Percentiles rank a stretch among this genome's conserved stretches.
Evolutionary conservation across 1,139 yeast genomes (phyloP).

Genomic region (Blastobotrys malaysiensis): DNA sequence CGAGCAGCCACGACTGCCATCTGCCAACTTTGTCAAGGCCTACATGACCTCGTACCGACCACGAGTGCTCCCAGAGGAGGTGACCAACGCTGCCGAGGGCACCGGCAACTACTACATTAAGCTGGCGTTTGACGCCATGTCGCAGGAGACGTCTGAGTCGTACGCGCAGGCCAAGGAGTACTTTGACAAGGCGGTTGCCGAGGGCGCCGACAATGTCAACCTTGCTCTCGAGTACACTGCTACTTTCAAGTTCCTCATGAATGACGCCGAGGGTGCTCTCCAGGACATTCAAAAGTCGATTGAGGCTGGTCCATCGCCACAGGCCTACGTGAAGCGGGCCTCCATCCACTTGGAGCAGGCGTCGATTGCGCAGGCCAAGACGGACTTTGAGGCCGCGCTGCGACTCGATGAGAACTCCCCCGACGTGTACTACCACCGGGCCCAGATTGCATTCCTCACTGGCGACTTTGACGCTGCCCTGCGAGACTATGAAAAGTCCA

Average conservation of each 20-base stretch:
- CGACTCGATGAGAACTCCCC: conserved; percentile 64
- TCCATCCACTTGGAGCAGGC: conserved; percentile 74
- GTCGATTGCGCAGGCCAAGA: conserved; percentile 53
- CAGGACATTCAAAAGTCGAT: conserved; percentile 60
- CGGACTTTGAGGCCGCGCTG: conserved; percentile 70
- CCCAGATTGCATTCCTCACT: conserved; percentile 82
- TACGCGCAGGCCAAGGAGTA: conserved; percentile 69
- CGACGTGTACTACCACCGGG: conserved; percentile 89
- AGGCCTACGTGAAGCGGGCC: conserved; percentile 80
- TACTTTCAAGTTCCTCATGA: conserved; percentile 76
- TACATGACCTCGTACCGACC: conserved; percentile 71
- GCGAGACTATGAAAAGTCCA: conserved; percentile 69
- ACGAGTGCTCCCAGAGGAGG: conserved; percentile 33
- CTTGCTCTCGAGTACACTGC: conserved; percentile 81
- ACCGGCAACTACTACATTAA: conserved; percentile 60
- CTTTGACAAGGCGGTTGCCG: conserved; percentile 60
- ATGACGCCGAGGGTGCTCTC: conserved; percentile 59
- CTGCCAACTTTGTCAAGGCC: conserved; percentile 78
- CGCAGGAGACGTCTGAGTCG: conserved; percentile 60
- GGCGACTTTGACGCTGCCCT: conserved; percentile 72
- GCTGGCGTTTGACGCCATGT: conserved; percentile 62
- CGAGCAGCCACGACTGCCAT: conserved; percentile 61
- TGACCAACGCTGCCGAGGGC: conserved; percentile 46
- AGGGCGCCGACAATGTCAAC: conserved; percentile 37
- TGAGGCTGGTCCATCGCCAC: conserved; percentile 66